Conservation (phyloP, 2,329 filamentous ascomycete genomes). For the Calonectria henricotiae region DNA sequence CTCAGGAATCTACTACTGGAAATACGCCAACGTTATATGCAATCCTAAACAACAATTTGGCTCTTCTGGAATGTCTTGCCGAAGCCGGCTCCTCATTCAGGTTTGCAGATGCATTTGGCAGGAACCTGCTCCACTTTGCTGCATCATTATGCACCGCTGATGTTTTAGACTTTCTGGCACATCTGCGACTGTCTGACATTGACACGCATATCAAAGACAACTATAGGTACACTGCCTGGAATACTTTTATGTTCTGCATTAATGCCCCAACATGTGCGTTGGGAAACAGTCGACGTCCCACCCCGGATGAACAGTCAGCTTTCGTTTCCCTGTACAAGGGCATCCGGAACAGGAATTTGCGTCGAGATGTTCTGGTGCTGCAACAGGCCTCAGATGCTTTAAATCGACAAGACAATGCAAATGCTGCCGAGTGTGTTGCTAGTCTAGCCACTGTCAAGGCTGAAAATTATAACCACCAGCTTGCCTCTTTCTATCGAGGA, state of each 20-base stretch:
- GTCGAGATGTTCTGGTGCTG: neutral
- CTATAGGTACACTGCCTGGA: neutral
- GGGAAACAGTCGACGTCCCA: neutral
- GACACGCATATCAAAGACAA: neutral
- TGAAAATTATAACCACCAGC: neutral
- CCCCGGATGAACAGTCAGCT: neutral
- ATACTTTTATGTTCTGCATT: neutral
- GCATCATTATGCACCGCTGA: neutral
- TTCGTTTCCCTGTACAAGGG: neutral
- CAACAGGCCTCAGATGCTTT: neutral
- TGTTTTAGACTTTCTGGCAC: neutral
- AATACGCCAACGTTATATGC: no score
- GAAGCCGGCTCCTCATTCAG: neutral
- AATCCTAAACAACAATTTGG: neutral
- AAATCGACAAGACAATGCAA: neutral
- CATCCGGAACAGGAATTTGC: neutral
- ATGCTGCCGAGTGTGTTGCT: neutral
- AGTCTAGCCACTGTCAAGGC: neutral
- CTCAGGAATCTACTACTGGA: no score
- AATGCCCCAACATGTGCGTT: neutral
- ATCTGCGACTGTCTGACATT: neutral
- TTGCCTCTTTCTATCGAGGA: conserved; percentile 1
- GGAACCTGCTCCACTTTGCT: neutral
- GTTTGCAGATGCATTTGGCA: accelerated
- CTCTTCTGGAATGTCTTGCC: neutral